phyloP scores from a whole-genome alignment of 208 protist genomes.

The Leishmania martiniquensis region DNA sequence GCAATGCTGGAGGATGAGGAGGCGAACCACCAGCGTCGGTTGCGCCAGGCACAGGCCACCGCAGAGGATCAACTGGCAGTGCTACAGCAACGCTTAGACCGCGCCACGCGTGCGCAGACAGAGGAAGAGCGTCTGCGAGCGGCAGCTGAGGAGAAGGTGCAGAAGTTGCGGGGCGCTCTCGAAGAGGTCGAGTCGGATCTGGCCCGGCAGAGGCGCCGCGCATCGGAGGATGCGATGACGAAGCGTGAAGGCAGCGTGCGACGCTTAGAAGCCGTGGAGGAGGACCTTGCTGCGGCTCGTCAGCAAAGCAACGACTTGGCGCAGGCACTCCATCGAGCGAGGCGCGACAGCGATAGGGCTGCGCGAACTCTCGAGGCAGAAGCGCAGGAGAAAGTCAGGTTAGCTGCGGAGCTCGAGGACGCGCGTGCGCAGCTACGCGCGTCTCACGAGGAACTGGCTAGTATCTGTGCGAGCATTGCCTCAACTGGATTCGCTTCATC shows the following conservation, averaged over 20 bases:
- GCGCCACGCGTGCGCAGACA: neutral
- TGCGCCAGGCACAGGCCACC: constrained; percentile 14
- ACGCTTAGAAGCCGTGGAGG: constrained; percentile 5
- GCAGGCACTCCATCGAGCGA: neutral
- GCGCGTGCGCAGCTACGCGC: constrained; percentile 6
- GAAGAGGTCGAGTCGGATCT: constrained; percentile 8
- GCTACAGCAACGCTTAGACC: constrained; percentile 14
- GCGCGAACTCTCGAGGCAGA: neutral
- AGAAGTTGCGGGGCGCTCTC: constrained; percentile 6
- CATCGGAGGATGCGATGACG: neutral
- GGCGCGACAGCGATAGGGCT: neutral
- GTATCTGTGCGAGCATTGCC: constrained; percentile 5
- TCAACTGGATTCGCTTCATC: constrained; percentile 1
- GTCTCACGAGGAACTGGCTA: neutral
- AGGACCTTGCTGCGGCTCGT: constrained; percentile 2
- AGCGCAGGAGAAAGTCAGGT: neutral
- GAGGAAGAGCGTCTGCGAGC: constrained; percentile 18
- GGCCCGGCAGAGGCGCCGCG: constrained; percentile 5
- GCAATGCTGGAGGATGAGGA: constrained; percentile 12
- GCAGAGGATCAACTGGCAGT: constrained; percentile 7
- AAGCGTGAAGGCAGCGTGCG: neutral
- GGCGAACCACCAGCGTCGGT: constrained; percentile 8
- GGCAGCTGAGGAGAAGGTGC: neutral
- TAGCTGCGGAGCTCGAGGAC: neutral
- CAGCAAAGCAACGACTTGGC: constrained; percentile 1